These are phyloP conservation scores for Penicillium sp. DNA, from an alignment of 2,329 filamentous ascomycete species.

Conservation along the genomic window DNA sequence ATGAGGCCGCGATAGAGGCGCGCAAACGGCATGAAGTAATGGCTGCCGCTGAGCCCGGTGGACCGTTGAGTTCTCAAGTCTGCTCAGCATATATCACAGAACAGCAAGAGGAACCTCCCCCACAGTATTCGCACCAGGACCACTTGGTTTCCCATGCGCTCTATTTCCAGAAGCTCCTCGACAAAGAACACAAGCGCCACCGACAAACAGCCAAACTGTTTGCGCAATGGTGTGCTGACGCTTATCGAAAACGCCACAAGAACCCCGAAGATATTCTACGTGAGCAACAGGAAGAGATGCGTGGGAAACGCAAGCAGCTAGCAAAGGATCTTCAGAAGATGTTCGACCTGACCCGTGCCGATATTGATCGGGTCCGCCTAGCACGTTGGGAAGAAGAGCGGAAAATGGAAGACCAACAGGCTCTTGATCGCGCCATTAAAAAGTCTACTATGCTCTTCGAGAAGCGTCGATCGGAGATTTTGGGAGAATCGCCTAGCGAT, in stretches of 20 bases:
- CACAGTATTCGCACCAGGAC: constrained; percentile 83
- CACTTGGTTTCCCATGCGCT: constrained; percentile 76
- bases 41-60: constrained; percentile 69
- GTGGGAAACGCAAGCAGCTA: constrained; percentile 68
- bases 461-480: constrained; percentile 42
- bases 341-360: constrained; percentile 57
- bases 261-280: constrained; percentile 71
- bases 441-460: constrained; percentile 51
- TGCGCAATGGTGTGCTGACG: constrained; percentile 54
- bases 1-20: constrained; percentile 67
- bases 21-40: constrained; percentile 66
- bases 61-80: constrained; percentile 65
- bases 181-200: constrained; percentile 75
- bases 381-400: constrained; percentile 59
- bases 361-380: constrained; percentile 56
- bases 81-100: constrained; percentile 74
- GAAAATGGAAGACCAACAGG: constrained; percentile 50
- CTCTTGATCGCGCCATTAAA: constrained; percentile 51
- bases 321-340: constrained; percentile 61
- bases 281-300: constrained; percentile 68
- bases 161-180: constrained; percentile 76
- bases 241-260: constrained; percentile 42
- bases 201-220: constrained; percentile 72
- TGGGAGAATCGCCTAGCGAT: constrained; percentile 62
- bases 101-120: constrained; percentile 67